Evolutionary conservation across 768 basidiomycete species (phyloP).

Genomic region (Agaricus subrufescens): DNA sequence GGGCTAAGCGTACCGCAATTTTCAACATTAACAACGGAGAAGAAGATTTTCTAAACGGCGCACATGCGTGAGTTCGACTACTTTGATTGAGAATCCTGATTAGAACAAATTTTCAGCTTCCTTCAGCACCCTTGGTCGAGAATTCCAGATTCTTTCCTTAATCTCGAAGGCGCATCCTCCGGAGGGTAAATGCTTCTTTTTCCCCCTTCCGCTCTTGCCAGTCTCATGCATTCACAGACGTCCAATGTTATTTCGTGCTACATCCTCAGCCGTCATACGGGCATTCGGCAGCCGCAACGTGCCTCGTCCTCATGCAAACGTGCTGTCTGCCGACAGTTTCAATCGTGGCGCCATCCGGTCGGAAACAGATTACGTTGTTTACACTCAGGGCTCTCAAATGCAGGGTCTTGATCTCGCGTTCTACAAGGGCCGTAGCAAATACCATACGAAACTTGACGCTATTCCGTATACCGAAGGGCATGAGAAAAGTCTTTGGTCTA

Average conservation of each 20-base stretch:
- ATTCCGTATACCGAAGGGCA: constrained; percentile 54
- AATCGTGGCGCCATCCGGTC: constrained; percentile 60
- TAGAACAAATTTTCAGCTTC: constrained; percentile 39
- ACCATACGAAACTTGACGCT: constrained; percentile 74
- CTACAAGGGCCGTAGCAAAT: constrained; percentile 67
- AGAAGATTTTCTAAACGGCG: constrained; percentile 72
- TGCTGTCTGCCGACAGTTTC: constrained; percentile 67
- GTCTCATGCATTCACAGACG: constrained; percentile 39
- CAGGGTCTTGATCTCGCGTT: constrained; percentile 77
- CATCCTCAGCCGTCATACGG: constrained; percentile 50
- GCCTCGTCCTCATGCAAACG: constrained; percentile 68
- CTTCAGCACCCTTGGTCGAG: constrained; percentile 73
- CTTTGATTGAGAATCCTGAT: background rate
- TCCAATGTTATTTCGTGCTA: constrained; percentile 71
- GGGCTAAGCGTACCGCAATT: constrained; percentile 56
- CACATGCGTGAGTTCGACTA: constrained; percentile 43
- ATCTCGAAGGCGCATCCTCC: constrained; percentile 76
- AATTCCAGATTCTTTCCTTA: constrained; percentile 63
- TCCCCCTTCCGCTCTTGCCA: background rate
- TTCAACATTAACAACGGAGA: constrained; percentile 89
- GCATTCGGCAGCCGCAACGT: constrained; percentile 45
- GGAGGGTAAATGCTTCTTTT: constrained; percentile 51
- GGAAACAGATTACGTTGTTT: constrained; percentile 71
- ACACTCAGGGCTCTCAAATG: constrained; percentile 43
- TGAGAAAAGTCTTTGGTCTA: constrained; percentile 60